Percentiles rank a stretch among this genome's conserved stretches.
Conservation (phyloP, 805 yeast genomes). For the Metschnikowia continentalis region DNA sequence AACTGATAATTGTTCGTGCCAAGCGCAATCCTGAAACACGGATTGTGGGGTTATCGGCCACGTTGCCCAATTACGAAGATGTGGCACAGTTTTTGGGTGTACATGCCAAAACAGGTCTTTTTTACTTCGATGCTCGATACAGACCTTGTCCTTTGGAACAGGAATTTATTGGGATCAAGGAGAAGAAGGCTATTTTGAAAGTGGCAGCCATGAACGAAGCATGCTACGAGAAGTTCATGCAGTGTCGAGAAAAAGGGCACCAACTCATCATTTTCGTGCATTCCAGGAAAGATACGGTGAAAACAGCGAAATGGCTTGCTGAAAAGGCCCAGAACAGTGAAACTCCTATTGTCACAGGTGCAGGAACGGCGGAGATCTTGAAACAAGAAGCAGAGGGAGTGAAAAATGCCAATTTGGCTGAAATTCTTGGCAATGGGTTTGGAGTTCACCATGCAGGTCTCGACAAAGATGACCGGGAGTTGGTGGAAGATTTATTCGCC, state of each 20-base stretch:
- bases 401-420: slow-evolving; percentile 50
- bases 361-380: slow-evolving; percentile 61
- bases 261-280: slow-evolving; percentile 91
- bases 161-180: slow-evolving; percentile 84
- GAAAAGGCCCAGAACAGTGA: slow-evolving; percentile 53
- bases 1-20: slow-evolving; percentile 74
- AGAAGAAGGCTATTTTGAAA: slow-evolving; percentile 71
- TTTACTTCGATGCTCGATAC: slow-evolving; percentile 75
- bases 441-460: slow-evolving; percentile 94
- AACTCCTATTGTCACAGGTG: slow-evolving; percentile 33
- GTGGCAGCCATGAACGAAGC: slow-evolving; percentile 85
- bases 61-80: slow-evolving; percentile 83
- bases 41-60: slow-evolving; percentile 85
- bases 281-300: slow-evolving; percentile 85
- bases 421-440: slow-evolving; percentile 64
- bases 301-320: slow-evolving; percentile 72
- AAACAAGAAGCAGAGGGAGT: slow-evolving; percentile 57
- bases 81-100: slow-evolving; percentile 81
- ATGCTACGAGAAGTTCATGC: slow-evolving; percentile 70
- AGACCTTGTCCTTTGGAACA: slow-evolving; percentile 93
- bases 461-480: slow-evolving; percentile 63
- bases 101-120: slow-evolving; percentile 52
- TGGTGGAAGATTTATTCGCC: slow-evolving; percentile 82
- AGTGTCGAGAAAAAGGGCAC: slow-evolving; percentile 55
- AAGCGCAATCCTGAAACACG: slow-evolving; percentile 50